A percentile compares a stretch with the other conserved stretches of the same genome.
Evolutionary conservation across 1,284 basidiomycete species (phyloP).

Genomic region (Hypsizygus ulmarius): DNA sequence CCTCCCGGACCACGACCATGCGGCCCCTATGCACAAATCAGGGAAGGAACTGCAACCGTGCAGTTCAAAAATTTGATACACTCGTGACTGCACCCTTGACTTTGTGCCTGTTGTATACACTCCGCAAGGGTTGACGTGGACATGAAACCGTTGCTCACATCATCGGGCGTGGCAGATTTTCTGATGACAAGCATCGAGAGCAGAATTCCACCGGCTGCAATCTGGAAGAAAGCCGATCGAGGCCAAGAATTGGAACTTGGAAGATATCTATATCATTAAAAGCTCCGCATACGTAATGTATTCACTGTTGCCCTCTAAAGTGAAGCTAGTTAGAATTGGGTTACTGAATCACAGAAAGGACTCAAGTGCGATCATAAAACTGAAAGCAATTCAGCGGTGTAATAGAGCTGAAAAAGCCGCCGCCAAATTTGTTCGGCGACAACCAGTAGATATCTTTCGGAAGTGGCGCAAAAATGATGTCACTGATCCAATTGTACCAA

Average conservation of each 20-base stretch:
- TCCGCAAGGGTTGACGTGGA: conserved; percentile 44
- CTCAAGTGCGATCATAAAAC: conserved; percentile 35
- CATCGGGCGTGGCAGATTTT: conserved; percentile 50
- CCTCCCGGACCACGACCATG: conserved; percentile 15
- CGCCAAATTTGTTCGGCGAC: conserved; percentile 45
- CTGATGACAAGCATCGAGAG: conserved; percentile 47
- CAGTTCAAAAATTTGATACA: neutral
- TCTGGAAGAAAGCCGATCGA: conserved; percentile 50
- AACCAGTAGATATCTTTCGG: conserved; percentile 36
- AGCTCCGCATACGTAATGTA: conserved; percentile 53
- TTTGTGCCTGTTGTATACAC: conserved; percentile 50
- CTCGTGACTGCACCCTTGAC: conserved; percentile 14
- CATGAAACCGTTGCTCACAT: conserved; percentile 52
- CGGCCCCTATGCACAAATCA: conserved; percentile 1
- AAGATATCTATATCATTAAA: conserved; percentile 46
- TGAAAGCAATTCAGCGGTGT: conserved; percentile 18
- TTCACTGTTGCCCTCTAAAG: conserved; percentile 46
- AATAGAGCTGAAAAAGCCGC: conserved; percentile 56
- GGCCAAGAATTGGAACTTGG: conserved; percentile 51
- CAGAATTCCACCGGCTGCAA: conserved; percentile 47
- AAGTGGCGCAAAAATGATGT: conserved; percentile 1
- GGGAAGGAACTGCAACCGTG: neutral
- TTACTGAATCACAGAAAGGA: neutral
- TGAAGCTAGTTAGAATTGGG: neutral
- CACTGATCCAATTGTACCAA: conserved; percentile 31